phyloP scores from a whole-genome alignment of 2,329 filamentous ascomycete genomes.

The Chaetomiaceae sp. region DNA sequence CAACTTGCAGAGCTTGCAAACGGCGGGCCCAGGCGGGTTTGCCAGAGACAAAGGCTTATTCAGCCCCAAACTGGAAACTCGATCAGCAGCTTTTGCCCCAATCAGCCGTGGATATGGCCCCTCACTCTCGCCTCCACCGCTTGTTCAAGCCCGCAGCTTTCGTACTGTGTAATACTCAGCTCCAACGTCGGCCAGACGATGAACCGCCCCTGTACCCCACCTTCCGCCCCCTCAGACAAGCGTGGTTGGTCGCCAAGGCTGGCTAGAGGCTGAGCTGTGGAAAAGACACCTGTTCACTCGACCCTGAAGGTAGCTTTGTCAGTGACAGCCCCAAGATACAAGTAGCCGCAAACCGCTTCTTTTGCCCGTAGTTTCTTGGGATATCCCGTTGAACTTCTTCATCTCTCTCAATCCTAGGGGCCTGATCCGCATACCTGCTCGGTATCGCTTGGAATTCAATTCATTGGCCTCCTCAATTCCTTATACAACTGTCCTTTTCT shows the following conservation, averaged over 20 bases:
- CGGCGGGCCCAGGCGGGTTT: too few relatives aligned
- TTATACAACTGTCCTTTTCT: conserved; percentile 22
- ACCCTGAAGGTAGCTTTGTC: conserved; percentile 18
- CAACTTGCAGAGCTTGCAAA: neutral
- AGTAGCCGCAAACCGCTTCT: conserved; percentile 19
- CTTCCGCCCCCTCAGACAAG: conserved; percentile 16
- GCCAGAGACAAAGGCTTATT: neutral
- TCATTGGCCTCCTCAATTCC: conserved; percentile 12
- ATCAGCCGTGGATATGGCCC: neutral
- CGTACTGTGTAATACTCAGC: conserved; percentile 8
- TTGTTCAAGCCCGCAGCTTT: neutral
- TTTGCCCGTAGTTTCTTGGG: conserved; percentile 9
- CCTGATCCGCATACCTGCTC: conserved; percentile 17
- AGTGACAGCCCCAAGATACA: conserved; percentile 23
- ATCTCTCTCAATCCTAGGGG: conserved; percentile 13
- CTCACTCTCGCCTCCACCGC: neutral
- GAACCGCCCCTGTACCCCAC: conserved; percentile 6
- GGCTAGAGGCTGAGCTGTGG: conserved; percentile 18
- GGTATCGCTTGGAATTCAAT: conserved; percentile 18
- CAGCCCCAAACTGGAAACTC: neutral
- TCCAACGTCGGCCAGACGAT: neutral
- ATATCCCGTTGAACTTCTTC: conserved; percentile 17
- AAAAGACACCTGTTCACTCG: conserved; percentile 30
- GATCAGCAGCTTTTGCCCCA: neutral
- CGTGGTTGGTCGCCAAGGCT: conserved; percentile 19